Evolutionary conservation across 2,329 filamentous ascomycete species (phyloP), one percentile per base, ranked within the genome.

Genomic region (Colletotrichum sp.): DNA sequence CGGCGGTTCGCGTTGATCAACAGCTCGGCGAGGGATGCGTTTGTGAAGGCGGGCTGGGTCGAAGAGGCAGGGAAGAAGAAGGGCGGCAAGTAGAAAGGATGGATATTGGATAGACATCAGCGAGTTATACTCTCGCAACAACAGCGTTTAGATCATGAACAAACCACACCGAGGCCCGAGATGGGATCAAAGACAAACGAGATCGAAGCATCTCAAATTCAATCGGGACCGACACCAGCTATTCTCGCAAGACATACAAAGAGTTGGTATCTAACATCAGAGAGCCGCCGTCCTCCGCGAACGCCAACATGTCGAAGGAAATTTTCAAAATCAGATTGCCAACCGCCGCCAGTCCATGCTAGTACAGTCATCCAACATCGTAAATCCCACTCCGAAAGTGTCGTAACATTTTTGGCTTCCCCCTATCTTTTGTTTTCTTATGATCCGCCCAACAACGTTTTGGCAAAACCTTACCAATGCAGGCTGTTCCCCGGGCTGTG

Each of bases 1-100:
- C 94, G 96, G 83, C 89, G 97, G 78, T 99, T 99, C 83, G 92
- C 95, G 15, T 88, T 98, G 71, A 99, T 99, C 82, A 98, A 98
- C 83, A 90, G 91, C 71, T 95, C 93, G 10, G 96, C 96, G 9
- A 91, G 96, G 81, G 96, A 98, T 85, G 95, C 94, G 1, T 89
- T 99, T 78, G 91, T 98, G 12, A 92, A 92, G 81, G 95, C 94
- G 1, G 95, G 94, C 0, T 91, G 95, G 79, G 92, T 91, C 12
- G 88, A 87, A 72, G 92, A 93, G 52, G 86, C 87, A 15, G 81
- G 79, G n/a, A 88, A 86, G 80, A 88, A 88, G 79, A 91, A 88
- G 80, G 83, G 66, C 16, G 83, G 71, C 16, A 67, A 67, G 52
- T 59, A 59, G 55, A 59, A 26, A 26, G 21, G 8, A 52, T 13